Conservation (phyloP, 441 rosid genomes). For the Populus hybrid region DNA sequence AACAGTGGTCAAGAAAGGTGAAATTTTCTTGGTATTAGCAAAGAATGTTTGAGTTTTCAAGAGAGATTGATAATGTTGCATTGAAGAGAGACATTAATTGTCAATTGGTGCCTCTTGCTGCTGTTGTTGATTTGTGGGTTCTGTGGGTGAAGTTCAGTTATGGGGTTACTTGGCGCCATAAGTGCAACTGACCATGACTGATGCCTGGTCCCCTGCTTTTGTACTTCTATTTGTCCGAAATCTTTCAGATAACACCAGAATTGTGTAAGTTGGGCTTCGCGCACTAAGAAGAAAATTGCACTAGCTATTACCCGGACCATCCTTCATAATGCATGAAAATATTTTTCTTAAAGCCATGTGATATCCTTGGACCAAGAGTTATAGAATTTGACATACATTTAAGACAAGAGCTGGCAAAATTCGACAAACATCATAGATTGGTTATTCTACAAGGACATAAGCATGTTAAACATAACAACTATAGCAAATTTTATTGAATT, state of each 20-base stretch:
- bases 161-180: conserved; percentile 6
- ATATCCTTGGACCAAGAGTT: not conserved
- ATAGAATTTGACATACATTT: not conserved
- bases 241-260: not conserved
- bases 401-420: not conserved
- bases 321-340: not conserved
- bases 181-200: not conserved
- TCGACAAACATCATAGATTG: not conserved
- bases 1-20: conserved; percentile 22
- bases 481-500: not conserved
- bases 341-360: not conserved
- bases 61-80: conserved; percentile 20
- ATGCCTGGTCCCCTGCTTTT: not conserved
- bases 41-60: conserved; percentile 10
- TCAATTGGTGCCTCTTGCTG: not conserved
- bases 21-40: conserved; percentile 15
- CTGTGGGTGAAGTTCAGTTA: conserved; percentile 6
- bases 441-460: not conserved
- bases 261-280: not conserved
- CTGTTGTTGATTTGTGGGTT: not conserved
- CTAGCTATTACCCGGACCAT: too few relatives aligned
- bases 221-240: not conserved
- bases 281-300: too few relatives aligned
- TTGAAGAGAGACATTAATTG: conserved; percentile 24
- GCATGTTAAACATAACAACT: not conserved